Evolutionary conservation across 805 yeast species (phyloP).

Genomic region (Torulaspora indica): DNA sequence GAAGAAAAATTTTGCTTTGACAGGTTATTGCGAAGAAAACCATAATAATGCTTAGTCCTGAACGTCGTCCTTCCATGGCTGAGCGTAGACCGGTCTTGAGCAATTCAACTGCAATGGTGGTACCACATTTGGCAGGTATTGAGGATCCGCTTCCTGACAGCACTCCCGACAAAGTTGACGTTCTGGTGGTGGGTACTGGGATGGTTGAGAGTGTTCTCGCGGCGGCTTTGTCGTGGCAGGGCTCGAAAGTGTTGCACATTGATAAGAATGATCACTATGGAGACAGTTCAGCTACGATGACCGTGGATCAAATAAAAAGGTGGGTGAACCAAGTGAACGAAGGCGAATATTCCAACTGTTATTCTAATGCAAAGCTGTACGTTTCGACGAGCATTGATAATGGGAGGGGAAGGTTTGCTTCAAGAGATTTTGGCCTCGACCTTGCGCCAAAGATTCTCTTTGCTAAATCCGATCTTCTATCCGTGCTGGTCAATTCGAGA

Average conservation of each 20-base stretch:
- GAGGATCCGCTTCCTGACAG: constrained; percentile 63
- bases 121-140: constrained; percentile 72
- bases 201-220: constrained; percentile 82
- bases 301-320: constrained; percentile 75
- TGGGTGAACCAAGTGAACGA: constrained; percentile 76
- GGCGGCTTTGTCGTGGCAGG: constrained; percentile 96
- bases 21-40: not conserved
- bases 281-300: constrained; percentile 77
- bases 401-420: constrained; percentile 38
- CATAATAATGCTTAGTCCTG: constrained; percentile 30
- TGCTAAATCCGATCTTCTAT: constrained; percentile 82
- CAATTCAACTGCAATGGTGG: constrained; percentile 32
- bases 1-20: not conserved
- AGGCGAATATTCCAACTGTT: constrained; percentile 35
- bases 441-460: constrained; percentile 81
- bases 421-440: constrained; percentile 83
- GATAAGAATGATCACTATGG: constrained; percentile 86
- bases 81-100: constrained; percentile 54
- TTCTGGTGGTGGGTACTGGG: constrained; percentile 89
- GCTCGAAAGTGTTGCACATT: constrained; percentile 88
- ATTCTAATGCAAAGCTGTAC: constrained; percentile 70
- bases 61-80: constrained; percentile 60
- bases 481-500: constrained; percentile 72
- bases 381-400: constrained; percentile 56
- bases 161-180: constrained; percentile 75